Evolutionary conservation across 192 early-diverging fungal genomes (phyloP).

Genomic region (Rhizophlyctis rosea): DNA sequence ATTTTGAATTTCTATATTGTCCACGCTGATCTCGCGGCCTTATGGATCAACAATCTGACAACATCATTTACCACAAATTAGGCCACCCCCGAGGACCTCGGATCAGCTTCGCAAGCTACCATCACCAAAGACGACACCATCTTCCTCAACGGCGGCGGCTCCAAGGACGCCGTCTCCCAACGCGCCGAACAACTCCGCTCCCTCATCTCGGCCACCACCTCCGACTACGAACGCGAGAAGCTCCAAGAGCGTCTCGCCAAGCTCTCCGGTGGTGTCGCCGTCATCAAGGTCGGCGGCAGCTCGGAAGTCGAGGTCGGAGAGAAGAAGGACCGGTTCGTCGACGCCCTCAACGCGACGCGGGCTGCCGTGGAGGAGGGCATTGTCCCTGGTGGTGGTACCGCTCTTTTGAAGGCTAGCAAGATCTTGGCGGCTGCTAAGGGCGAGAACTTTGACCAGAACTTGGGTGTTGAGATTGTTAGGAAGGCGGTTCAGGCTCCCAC

Average conservation of each 20-base stretch:
- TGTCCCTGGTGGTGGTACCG: conserved; percentile 97
- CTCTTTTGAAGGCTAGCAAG: conserved; percentile 90
- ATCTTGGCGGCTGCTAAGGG: conserved; percentile 78
- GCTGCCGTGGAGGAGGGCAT: conserved; percentile 99
- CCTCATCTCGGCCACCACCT: conserved; percentile 79
- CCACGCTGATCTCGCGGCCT: conserved; percentile 10
- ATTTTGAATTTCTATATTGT: neutral
- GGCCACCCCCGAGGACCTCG: conserved; percentile 83
- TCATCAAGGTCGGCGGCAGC: conserved; percentile 96
- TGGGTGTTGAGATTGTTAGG: conserved; percentile 94
- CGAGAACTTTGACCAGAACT: conserved; percentile 99
- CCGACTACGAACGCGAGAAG: conserved; percentile 99
- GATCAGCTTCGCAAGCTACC: conserved; percentile 80
- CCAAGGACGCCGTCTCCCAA: conserved; percentile 84
- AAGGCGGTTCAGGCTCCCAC: conserved; percentile 92
- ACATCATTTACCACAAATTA: conserved; percentile 1
- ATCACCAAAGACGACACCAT: conserved; percentile 99
- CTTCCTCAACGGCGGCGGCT: conserved; percentile 91
- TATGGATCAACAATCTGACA: conserved; percentile 3
- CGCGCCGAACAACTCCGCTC: conserved; percentile 97
- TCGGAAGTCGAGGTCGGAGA: conserved; percentile 99
- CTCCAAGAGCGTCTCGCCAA: conserved; percentile 99
- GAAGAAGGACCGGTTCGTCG: conserved; percentile 99
- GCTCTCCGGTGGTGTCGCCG: conserved; percentile 96
- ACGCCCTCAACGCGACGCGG: conserved; percentile 97